Conservation (phyloP, 164 flowering plant genomes). For the Vitis riparia region DNA sequence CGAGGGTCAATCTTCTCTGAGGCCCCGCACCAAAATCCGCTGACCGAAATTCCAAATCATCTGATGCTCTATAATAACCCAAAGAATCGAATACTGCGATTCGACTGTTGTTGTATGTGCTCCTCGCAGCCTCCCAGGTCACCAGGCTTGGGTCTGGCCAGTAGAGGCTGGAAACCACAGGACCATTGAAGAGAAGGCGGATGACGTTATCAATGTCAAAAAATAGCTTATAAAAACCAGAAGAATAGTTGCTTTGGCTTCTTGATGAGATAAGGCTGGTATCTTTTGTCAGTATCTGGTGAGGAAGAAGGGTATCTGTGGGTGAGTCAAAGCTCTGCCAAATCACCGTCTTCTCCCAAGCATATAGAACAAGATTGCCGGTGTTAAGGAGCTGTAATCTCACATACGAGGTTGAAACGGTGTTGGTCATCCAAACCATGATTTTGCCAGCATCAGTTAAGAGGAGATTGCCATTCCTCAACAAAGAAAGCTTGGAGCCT, state of each 20-base stretch:
- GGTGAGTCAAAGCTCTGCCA: slow-evolving; percentile 49
- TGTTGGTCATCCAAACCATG: too few species aligned
- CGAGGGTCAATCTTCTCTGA: slow-evolving; percentile 26
- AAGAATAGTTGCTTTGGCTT: slow-evolving; percentile 28
- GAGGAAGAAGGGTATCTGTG: slow-evolving; percentile 46
- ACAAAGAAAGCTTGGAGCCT: slow-evolving; percentile 25
- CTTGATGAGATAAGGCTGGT: slow-evolving; percentile 23
- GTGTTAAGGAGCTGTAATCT: not conserved
- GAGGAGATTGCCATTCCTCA: not conserved
- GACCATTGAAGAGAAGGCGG: slow-evolving; percentile 23
- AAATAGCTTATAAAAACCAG: slow-evolving; percentile 33
- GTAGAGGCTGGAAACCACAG: slow-evolving; percentile 22
- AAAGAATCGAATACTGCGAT: slow-evolving; percentile 20
- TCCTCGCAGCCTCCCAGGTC: slow-evolving; percentile 5
- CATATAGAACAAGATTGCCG: slow-evolving; percentile 37
- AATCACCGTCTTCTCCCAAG: not conserved
- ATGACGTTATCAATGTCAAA: slow-evolving; percentile 43
- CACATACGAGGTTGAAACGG: too few species aligned
- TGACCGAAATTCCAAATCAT: slow-evolving; percentile 1
- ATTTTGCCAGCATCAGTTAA: too few species aligned
- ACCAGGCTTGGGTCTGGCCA: slow-evolving; percentile 26
- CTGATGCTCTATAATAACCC: slow-evolving; percentile 24
- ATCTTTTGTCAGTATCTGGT: slow-evolving; percentile 23
- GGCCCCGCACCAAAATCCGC: slow-evolving; percentile 13
- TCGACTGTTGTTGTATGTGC: slow-evolving; percentile 18